Conservation (phyloP, 345 rosid genomes). For the Euphorbia peplus region DNA sequence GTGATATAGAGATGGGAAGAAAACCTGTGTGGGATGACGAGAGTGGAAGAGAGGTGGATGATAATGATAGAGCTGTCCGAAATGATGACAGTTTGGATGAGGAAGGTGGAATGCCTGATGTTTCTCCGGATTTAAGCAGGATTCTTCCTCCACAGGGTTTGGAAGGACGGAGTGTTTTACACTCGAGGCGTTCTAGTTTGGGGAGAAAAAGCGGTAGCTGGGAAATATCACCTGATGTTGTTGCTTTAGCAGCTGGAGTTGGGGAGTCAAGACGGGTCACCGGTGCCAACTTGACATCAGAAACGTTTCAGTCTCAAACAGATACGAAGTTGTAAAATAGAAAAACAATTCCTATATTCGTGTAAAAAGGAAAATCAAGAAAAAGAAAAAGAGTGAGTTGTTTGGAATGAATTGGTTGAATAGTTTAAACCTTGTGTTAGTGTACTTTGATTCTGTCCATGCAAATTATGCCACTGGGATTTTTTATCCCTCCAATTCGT, state of each 20-base stretch:
- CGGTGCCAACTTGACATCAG: slow-evolving; percentile 19
- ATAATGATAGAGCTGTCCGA: slow-evolving; percentile 17
- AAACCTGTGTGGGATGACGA: slow-evolving; percentile 64
- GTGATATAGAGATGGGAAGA: slow-evolving; percentile 67
- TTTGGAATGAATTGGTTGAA: slow-evolving; percentile 13
- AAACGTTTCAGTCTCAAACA: slow-evolving; percentile 18
- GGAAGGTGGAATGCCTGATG: slow-evolving; percentile 33
- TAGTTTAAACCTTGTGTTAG: slow-evolving; percentile 2
- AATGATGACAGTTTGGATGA: slow-evolving; percentile 32
- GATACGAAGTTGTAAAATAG: slow-evolving; percentile 17
- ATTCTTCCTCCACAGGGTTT: slow-evolving; percentile 61
- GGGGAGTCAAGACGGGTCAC: slow-evolving; percentile 36
- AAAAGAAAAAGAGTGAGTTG: not conserved
- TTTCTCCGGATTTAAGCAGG: slow-evolving; percentile 56
- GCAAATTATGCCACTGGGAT: not conserved
- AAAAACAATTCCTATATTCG: slow-evolving; percentile 1
- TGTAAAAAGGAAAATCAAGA: not conserved
- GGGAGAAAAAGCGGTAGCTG: slow-evolving; percentile 75
- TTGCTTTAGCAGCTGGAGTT: slow-evolving; percentile 31
- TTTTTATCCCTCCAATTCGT: not conserved
- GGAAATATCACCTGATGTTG: slow-evolving; percentile 54
- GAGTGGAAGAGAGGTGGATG: slow-evolving; percentile 13
- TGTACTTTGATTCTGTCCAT: not conserved
- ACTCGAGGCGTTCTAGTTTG: slow-evolving; percentile 51
- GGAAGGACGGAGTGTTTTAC: slow-evolving; percentile 54